Evolutionary conservation across 2,329 filamentous ascomycete genomes (phyloP), one percentile per base, ranked within the genome.

Genomic region (Tolypocladium amazonense): DNA sequence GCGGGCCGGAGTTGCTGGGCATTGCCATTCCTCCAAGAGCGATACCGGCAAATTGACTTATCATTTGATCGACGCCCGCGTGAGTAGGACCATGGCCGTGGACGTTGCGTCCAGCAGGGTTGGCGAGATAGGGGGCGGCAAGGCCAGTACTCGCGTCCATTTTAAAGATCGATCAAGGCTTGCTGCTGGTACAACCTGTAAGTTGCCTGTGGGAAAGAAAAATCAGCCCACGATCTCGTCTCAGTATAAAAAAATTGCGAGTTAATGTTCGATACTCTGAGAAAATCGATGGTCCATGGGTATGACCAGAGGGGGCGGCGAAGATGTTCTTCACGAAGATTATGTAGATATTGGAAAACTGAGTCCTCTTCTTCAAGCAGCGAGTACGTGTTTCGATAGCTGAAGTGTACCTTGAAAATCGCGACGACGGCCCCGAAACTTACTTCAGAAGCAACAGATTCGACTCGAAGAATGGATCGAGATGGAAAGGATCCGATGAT

Each of bases 21-120:
- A 75, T 72, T 58, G 67, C 64, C 64, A 75, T 67, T 41, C 70
- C 67, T 33, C 73, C 67, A 41, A 78, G 63, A 38, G 71, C 71
- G 71, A 78, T 70, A 35, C 70, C 69, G 55, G 72, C 67, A 62
- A 76, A 76, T 56, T 73, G 70, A 56, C 67, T 71, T 57, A 75
- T 67, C 57, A 76, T 61, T 20, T 67, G 67, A 53, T 76, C 73
- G 54, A 64, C 67, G 30, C 69, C 65, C 20, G 66, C 68, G 55
- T 71, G 71, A 38, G 67, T 63, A 53, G 69, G 58, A 35, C 69
- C 64, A 56, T 72, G 71, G 35, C 65, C 65, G 41, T 71, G 72
- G 54, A 65, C 61, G 33, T 65, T 62, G 56, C 73, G 67, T 39
- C 68, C 66, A 18, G 68, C 57, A 43, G 69, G 71, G 63, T 64